Percentiles rank a stretch among this genome's conserved stretches.
Evolutionary conservation across 352 stramenopile species (phyloP).

Genomic region (Elongisporangium anandrum): DNA sequence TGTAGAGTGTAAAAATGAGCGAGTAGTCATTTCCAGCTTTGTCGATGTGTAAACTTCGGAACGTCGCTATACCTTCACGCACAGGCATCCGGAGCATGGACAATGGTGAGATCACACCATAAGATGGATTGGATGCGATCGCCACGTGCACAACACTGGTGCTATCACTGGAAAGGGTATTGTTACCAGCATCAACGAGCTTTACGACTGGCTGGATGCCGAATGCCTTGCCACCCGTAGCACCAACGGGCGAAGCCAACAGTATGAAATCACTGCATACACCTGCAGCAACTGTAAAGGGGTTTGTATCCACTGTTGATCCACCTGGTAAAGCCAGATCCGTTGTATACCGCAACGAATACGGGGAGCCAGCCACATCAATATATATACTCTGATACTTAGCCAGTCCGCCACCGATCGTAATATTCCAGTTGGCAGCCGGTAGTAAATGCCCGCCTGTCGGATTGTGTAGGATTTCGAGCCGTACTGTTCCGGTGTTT

Average conservation of each 20-base stretch:
- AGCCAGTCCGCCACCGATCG: conserved; percentile 44
- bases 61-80: conserved; percentile 49
- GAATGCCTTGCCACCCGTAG: conserved; percentile 71
- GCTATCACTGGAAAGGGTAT: conserved; percentile 57
- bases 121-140: conserved; percentile 73
- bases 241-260: conserved; percentile 23
- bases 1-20: conserved; percentile 62
- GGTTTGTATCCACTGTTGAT: conserved; percentile 57
- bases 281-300: conserved; percentile 69
- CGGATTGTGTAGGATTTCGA: conserved; percentile 72
- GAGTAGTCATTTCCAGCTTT: conserved; percentile 71
- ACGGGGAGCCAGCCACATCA: conserved; percentile 72
- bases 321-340: conserved; percentile 49
- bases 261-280: conserved; percentile 49
- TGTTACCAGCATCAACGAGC: conserved; percentile 71
- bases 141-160: conserved; percentile 54
- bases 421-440: conserved; percentile 34
- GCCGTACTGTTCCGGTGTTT: conserved; percentile 43
- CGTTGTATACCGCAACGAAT: conserved; percentile 66
- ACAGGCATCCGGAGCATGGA: conserved; percentile 38
- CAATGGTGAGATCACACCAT: conserved; percentile 36
- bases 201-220: conserved; percentile 71
- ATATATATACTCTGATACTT: conserved; percentile 69
- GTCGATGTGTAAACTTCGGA: conserved; percentile 73
- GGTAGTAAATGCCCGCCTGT: conserved; percentile 47